These are phyloP conservation scores for Carex cristatella DNA, from an alignment of 176 grass and related monocot species.

Conservation along the genomic window DNA sequence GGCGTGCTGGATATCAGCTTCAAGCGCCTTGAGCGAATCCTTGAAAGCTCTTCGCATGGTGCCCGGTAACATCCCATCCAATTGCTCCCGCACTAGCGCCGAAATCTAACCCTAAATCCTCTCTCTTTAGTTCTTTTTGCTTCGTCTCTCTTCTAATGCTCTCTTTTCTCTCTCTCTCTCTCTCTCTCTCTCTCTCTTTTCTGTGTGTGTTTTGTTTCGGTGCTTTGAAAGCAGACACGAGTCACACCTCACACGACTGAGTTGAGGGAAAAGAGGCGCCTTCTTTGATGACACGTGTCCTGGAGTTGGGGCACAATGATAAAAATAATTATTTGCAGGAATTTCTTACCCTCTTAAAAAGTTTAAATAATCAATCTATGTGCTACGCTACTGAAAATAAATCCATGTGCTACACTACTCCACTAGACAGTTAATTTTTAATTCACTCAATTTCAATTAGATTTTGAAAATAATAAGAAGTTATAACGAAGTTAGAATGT, in stretches of 20 bases:
- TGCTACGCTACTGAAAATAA: too few relatives aligned
- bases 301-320: neutral
- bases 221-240: slow-evolving; percentile 12
- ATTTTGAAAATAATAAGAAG: too few relatives aligned
- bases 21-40: slow-evolving; percentile 88
- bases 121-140: neutral
- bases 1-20: slow-evolving; percentile 91
- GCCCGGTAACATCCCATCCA: slow-evolving; percentile 19
- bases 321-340: neutral
- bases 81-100: neutral
- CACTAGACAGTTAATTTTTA: neutral
- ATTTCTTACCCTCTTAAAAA: neutral
- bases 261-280: slow-evolving; percentile 18
- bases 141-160: neutral
- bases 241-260: neutral
- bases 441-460: neutral
- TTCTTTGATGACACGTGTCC: slow-evolving; percentile 6
- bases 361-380: neutral
- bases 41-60: slow-evolving; percentile 69
- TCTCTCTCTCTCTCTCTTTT: neutral
- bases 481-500: too few relatives aligned
- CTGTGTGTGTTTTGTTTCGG: neutral
- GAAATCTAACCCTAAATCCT: slow-evolving; percentile 9
- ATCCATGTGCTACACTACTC: neutral
- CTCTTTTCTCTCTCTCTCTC: neutral